Evolutionary conservation across 768 basidiomycete species (phyloP).

Genomic region (Collybia nuda): DNA sequence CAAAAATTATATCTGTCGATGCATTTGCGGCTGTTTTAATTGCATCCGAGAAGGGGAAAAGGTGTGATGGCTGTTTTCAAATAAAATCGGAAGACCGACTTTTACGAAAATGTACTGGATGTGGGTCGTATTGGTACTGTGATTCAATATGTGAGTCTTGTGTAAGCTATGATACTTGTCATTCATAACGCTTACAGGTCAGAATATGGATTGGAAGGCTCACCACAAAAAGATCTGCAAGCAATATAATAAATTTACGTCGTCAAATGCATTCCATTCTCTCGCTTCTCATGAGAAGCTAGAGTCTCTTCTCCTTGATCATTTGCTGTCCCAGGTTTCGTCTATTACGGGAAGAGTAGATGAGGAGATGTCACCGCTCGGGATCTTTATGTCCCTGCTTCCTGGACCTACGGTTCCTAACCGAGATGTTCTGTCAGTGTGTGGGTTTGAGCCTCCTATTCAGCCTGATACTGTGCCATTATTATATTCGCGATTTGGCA

Average conservation of each 20-base stretch:
- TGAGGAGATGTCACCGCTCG: slow-evolving; percentile 18
- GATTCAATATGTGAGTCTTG: slow-evolving; percentile 41
- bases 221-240: slow-evolving; percentile 76
- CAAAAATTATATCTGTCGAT: slow-evolving; percentile 42
- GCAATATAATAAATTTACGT: slow-evolving; percentile 41
- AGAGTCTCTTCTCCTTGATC: slow-evolving; percentile 65
- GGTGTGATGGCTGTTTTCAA: slow-evolving; percentile 68
- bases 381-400: slow-evolving; percentile 42
- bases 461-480: slow-evolving; percentile 24
- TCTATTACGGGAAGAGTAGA: slow-evolving; percentile 18
- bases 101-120: slow-evolving; percentile 63
- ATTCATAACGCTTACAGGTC: slow-evolving; percentile 43
- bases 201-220: slow-evolving; percentile 62
- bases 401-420: slow-evolving; percentile 41
- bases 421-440: slow-evolving; percentile 15
- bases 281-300: slow-evolving; percentile 54
- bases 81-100: slow-evolving; percentile 21
- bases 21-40: slow-evolving; percentile 52
- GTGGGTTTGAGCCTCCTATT: slow-evolving; percentile 10
- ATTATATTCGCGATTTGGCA: slow-evolving; percentile 64
- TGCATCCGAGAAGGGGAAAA: slow-evolving; percentile 53
- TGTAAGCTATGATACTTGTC: background rate
- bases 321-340: slow-evolving; percentile 48
- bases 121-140: slow-evolving; percentile 76
- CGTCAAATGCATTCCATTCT: slow-evolving; percentile 44